A percentile compares a stretch with the other conserved stretches of the same genome.
These are phyloP conservation scores for Scedosporium minutisporum DNA, from an alignment of 2,329 filamentous ascomycete genomes.

Conservation along the genomic window DNA sequence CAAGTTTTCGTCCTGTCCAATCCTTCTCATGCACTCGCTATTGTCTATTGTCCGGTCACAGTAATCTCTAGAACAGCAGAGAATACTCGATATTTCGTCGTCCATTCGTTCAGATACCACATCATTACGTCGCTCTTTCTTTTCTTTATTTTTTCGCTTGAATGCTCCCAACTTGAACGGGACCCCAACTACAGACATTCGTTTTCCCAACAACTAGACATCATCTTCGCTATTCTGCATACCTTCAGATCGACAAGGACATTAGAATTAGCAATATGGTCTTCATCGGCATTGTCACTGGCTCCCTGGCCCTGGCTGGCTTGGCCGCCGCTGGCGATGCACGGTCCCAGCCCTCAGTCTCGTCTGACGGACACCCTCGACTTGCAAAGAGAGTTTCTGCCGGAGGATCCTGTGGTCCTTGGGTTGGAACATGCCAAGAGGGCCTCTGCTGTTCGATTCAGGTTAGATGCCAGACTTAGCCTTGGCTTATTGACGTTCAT, in stretches of 20 bases:
- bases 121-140: no score
- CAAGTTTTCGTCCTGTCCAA: no score
- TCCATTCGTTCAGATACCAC: no score
- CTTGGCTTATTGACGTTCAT: not conserved
- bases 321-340: not conserved
- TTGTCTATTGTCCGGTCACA: no score
- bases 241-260: not conserved
- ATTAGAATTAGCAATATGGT: not conserved
- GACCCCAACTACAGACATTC: not conserved
- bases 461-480: not conserved
- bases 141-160: no score
- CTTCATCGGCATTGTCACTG: not conserved
- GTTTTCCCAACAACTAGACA: not conserved
- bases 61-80: no score
- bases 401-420: not conserved
- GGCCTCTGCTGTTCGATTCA: slow-evolving; percentile 2
- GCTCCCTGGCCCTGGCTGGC: not conserved
- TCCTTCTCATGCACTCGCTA: no score
- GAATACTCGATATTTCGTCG: no score
- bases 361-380: not conserved
- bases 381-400: not conserved
- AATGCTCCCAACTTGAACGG: no score
- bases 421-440: not conserved
- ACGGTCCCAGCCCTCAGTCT: not conserved
- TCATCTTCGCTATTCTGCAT: no score